Percentiles rank a stretch among this genome's conserved stretches.
Evolutionary conservation across 768 basidiomycete genomes (phyloP).

Genomic region (Tubosaeta brunneosetosa): DNA sequence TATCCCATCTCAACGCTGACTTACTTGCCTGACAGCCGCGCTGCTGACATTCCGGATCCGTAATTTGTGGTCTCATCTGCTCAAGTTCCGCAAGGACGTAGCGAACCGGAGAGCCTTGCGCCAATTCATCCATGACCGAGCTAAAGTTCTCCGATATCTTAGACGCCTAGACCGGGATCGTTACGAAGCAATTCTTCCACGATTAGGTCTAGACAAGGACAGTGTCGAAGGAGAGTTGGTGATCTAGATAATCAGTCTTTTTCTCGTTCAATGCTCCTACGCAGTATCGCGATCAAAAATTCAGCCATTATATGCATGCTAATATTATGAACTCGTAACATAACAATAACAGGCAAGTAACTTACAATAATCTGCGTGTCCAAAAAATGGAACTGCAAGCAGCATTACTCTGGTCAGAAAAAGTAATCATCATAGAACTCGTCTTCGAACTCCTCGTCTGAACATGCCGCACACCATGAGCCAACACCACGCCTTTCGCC

Average conservation of each 20-base stretch:
- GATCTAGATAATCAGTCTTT: slow-evolving; percentile 38
- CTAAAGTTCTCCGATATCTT: slow-evolving; percentile 78
- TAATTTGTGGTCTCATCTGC: slow-evolving; percentile 72
- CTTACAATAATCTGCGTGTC: slow-evolving; percentile 11
- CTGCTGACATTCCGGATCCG: slow-evolving; percentile 83
- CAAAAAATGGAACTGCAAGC: background rate
- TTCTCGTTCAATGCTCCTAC: background rate
- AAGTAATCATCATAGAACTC: slow-evolving; percentile 17
- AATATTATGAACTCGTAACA: slow-evolving; percentile 12
- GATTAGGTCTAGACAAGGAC: slow-evolving; percentile 70
- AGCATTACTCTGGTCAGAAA: slow-evolving; percentile 8
- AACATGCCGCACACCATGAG: slow-evolving; percentile 6
- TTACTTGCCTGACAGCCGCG: slow-evolving; percentile 53
- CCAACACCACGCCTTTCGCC: slow-evolving; percentile 14
- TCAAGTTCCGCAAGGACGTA: slow-evolving; percentile 65
- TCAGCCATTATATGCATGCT: slow-evolving; percentile 11
- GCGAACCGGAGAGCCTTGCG: slow-evolving; percentile 74
- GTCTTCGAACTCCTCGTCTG: slow-evolving; percentile 25
- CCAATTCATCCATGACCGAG: slow-evolving; percentile 74
- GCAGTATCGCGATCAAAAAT: background rate
- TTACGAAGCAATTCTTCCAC: slow-evolving; percentile 67
- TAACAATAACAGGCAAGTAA: slow-evolving; percentile 15
- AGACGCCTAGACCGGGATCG: slow-evolving; percentile 58
- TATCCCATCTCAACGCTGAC: background rate
- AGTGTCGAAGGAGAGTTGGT: slow-evolving; percentile 90